phyloP scores from a whole-genome alignment of 495 filamentous ascomycete genomes.

The Penicillium malachiteum region DNA sequence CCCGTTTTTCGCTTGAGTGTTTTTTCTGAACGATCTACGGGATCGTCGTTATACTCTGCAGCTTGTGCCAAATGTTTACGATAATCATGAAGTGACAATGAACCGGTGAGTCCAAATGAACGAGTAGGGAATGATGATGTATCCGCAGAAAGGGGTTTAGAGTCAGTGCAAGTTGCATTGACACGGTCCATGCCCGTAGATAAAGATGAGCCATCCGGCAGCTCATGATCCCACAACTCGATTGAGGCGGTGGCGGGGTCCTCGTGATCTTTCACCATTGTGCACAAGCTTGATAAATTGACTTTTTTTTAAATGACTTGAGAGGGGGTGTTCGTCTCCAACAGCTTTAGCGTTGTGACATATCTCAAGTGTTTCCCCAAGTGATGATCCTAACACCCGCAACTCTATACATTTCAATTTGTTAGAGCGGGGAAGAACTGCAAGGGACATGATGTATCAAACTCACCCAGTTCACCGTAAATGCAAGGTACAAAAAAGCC shows the following conservation, averaged over 20 bases:
- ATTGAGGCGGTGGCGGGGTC: constrained; percentile 9
- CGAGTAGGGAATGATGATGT: constrained; percentile 24
- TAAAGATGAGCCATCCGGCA: constrained; percentile 24
- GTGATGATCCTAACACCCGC: constrained; percentile 12
- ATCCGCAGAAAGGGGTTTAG: constrained; percentile 19
- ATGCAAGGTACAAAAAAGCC: constrained; percentile 17
- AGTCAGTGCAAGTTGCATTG: constrained; percentile 21
- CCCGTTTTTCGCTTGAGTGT: constrained; percentile 40
- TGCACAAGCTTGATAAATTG: not conserved
- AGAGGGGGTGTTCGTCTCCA: constrained; percentile 14
- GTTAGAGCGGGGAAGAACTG: constrained; percentile 16
- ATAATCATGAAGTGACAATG: constrained; percentile 35
- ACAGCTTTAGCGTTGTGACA: constrained; percentile 19
- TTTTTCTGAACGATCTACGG: constrained; percentile 25
- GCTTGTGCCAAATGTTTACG: constrained; percentile 33
- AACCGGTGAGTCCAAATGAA: constrained; percentile 23
- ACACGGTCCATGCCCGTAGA: constrained; percentile 15
- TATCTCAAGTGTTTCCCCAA: constrained; percentile 7
- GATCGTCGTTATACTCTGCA: constrained; percentile 26
- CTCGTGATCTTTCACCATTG: constrained; percentile 11
- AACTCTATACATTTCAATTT: constrained; percentile 21
- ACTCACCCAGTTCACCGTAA: constrained; percentile 13
- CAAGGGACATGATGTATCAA: constrained; percentile 17
- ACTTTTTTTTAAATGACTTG: not conserved
- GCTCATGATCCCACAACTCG: constrained; percentile 12